Evolutionary conservation across 495 filamentous ascomycete species (phyloP), one percentile per base, ranked within the genome.

Genomic region (Talaromyces wortmannii): DNA sequence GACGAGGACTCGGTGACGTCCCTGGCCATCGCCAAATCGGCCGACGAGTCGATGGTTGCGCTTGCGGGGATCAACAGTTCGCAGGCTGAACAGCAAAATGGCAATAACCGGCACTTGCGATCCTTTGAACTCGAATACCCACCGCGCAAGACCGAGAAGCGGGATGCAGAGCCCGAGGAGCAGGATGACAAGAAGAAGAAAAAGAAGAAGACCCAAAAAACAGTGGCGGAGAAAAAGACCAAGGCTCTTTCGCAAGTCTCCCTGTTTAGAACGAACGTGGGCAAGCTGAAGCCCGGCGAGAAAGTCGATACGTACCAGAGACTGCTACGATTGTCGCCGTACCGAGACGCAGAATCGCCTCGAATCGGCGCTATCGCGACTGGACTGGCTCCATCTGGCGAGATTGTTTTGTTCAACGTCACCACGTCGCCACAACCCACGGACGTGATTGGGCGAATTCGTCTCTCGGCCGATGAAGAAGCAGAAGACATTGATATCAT

Each of bases 1-100:
- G 83, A 96, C 63, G 94, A 97, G 71, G 94, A 98, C 75, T 95
- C 87, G 45, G 90, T 95, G 59, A 92, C 86, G 55, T 88, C 87
- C 42, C 76, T 97, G 46, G 90, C 83, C 23, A 79, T 83, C 55
- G 81, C 86, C 36, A 70, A 81, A 48, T 67, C 72, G 31, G 77
- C 72, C 48, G 79, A 79, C 46, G 72, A 72, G 48, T 76, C 77
- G n/a, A 73, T 85, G 29, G 71, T 83, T 54, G 75, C 87, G n/a
- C 82, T 88, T 52, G 85, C 89, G 7, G 92, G 94, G 45, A 87
- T 96, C 68, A 97, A 97, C 68, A 95, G 90, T 52, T 87, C 86
- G 47, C 74, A 82, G 31, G 76, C 70, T 0, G 82, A 90, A 44
- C 78, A 89, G 49, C 70, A 83, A 60, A 82, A 83, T 55, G 89